A percentile compares a stretch with the other conserved stretches of the same genome.
phyloP scores from a whole-genome alignment of 2,329 filamentous ascomycete genomes.

The Cyphellophora attinorum region DNA sequence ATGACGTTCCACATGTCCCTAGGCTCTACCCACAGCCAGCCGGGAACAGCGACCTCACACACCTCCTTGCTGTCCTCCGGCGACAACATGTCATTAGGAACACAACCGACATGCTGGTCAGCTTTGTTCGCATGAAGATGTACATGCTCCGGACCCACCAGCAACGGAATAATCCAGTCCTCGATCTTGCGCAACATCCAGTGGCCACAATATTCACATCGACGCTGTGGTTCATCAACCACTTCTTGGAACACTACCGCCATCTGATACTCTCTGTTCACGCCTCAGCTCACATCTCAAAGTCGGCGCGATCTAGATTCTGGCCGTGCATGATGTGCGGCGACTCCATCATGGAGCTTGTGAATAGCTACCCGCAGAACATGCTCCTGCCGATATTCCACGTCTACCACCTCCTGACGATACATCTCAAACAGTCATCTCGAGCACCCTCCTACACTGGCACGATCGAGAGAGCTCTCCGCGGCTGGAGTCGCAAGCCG shows the following conservation, averaged over 20 bases:
- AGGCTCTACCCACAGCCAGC: background rate
- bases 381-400: constrained; percentile 3
- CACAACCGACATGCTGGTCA: constrained; percentile 2
- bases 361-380: constrained; percentile 1
- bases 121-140: constrained; percentile 3
- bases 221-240: constrained; percentile 1
- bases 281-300: background rate
- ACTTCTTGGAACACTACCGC: constrained; percentile 5
- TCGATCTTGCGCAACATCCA: constrained; percentile 1
- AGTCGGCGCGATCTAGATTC: background rate
- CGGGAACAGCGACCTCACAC: constrained; percentile 1
- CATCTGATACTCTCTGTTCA: constrained; percentile 2
- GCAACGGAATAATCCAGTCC: constrained; percentile 1
- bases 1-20: background rate
- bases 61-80: constrained; percentile 3
- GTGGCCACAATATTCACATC: background rate
- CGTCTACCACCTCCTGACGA: constrained; percentile 1
- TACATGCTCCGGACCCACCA: constrained; percentile 5
- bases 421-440: constrained; percentile 2
- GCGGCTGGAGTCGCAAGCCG: constrained; percentile 5
- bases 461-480: constrained; percentile 5
- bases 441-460: constrained; percentile 5
- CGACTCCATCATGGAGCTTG: background rate
- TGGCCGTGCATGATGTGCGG: constrained; percentile 1
- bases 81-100: background rate